phyloP scores from a whole-genome alignment of 2,329 filamentous ascomycete species.

The Colletotrichum agaves region DNA sequence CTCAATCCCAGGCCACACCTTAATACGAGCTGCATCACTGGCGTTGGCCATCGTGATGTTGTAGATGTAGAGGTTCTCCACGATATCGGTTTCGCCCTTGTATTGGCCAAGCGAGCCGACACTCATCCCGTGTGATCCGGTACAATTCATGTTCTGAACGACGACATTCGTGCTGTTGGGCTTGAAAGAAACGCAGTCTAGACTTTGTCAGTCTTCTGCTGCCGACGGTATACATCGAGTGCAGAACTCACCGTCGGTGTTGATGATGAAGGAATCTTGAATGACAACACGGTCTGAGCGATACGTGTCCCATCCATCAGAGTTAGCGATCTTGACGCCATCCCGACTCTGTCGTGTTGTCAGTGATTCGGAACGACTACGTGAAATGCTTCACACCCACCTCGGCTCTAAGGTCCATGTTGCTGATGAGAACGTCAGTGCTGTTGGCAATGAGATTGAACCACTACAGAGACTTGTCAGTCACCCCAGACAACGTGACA shows the following conservation, averaged over 20 bases:
- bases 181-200: slow-evolving; percentile 77
- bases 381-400: slow-evolving; percentile 41
- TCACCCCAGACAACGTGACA: too few species aligned
- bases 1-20: slow-evolving; percentile 69
- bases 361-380: background rate
- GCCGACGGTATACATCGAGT: too few species aligned
- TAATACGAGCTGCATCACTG: slow-evolving; percentile 75
- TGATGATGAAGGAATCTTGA: slow-evolving; percentile 72
- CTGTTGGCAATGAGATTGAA: slow-evolving; percentile 73
- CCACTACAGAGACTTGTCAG: slow-evolving; percentile 40
- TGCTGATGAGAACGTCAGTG: slow-evolving; percentile 70
- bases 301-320: slow-evolving; percentile 62
- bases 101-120: slow-evolving; percentile 80
- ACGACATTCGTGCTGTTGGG: slow-evolving; percentile 77
- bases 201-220: background rate
- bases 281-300: slow-evolving; percentile 72
- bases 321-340: slow-evolving; percentile 73
- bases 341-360: slow-evolving; percentile 57
- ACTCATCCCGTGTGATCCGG: slow-evolving; percentile 77
- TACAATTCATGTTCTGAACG: slow-evolving; percentile 74
- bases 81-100: slow-evolving; percentile 69
- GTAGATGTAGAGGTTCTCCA: slow-evolving; percentile 73
- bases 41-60: slow-evolving; percentile 69
- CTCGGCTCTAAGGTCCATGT: slow-evolving; percentile 62
- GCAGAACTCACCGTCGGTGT: slow-evolving; percentile 61